Base-by-base conservation (phyloP, 2,329 filamentous ascomycete genomes). In the Pestalotiopsis fici region DNA sequence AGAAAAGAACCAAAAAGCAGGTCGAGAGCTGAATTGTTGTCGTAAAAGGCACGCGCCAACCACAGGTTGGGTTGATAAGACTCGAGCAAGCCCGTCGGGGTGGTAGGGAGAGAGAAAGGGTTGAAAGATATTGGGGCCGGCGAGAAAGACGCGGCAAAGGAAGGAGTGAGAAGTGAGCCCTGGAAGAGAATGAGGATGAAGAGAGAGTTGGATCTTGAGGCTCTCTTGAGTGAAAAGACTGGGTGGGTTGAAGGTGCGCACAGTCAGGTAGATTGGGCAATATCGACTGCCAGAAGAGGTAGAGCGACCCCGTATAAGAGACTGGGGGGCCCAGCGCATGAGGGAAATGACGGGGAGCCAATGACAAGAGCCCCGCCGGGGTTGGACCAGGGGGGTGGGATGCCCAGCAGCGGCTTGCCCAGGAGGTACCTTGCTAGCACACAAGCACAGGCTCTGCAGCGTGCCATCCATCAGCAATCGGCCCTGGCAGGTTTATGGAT, bases 311-410 rank as follows among this genome's bases (percentile, higher is more conserved):
- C 28, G 63, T 65, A 65, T 65, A 65, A 57, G 31, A 56, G 63
- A 54, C 54, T 23, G 43, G 43, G 23, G 63, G 54, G 63, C 9
- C 25, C 21, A 31, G 27, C 50, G 63, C 62, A 21, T 59, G 63
- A 65, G 31, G 56, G 56, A 65, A 43, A 65, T 65, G 56, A 65
- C 50, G 56, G 50, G 50, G 56, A 54, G 63, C 63, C 63, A 65
- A 65, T 65, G 50, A 65, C 15, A 47, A 18, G 50, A 57, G 56
- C 37, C 63, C 63, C 63, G n/a, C 60, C 18, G 23, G 35, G 15
- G 27, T 23, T 37, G 21, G 27, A 43, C 59, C n/a, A 18, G 35
- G 25, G 21, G 57, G 31, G 23, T 57, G 23, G 55, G 23, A 57
- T 31, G 23, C 55, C 55, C 55, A 27, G 31, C 57, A 21, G 31